Evolutionary conservation across 2,329 filamentous ascomycete species (phyloP).

Genomic region (Aspergillus floridensis): DNA sequence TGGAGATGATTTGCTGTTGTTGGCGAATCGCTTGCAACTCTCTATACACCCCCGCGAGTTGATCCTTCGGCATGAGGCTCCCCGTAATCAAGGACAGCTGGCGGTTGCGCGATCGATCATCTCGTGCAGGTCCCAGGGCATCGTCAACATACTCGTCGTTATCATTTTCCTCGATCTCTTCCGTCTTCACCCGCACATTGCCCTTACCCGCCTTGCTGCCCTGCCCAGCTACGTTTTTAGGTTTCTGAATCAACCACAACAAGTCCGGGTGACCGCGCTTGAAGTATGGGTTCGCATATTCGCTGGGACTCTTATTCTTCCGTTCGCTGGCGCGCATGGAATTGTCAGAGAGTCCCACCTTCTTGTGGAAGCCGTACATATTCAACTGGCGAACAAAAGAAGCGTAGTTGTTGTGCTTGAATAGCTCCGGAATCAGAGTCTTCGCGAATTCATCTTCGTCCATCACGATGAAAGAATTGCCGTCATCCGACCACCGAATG

Average conservation of each 20-base stretch:
- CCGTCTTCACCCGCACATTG: conserved; percentile 46
- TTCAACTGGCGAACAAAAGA: conserved; percentile 72
- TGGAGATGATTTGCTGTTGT: conserved; percentile 82
- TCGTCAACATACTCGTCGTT: conserved; percentile 60
- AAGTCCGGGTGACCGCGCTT: conserved; percentile 88
- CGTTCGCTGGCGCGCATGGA: conserved; percentile 96
- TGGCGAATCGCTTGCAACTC: conserved; percentile 80
- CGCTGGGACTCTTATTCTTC: conserved; percentile 96
- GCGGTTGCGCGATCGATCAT: conserved; percentile 37
- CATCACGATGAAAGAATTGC: conserved; percentile 92
- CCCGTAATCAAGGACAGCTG: conserved; percentile 44
- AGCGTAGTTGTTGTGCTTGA: conserved; percentile 77
- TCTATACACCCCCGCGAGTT: conserved; percentile 72
- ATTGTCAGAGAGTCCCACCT: conserved; percentile 88
- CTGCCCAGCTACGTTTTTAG: conserved; percentile 66
- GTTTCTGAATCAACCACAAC: conserved; percentile 94
- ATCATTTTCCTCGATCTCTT: conserved; percentile 60
- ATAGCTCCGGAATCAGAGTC: conserved; percentile 70
- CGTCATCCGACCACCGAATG: conserved; percentile 95
- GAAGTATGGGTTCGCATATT: conserved; percentile 97
- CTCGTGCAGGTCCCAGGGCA: conserved; percentile 29
- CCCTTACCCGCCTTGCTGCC: conserved; percentile 51
- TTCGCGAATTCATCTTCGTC: conserved; percentile 89
- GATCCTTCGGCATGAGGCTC: conserved; percentile 61
- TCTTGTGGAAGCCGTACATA: conserved; percentile 65